phyloP scores from a whole-genome alignment of 2,329 filamentous ascomycete genomes.

The Coniella vitis region DNA sequence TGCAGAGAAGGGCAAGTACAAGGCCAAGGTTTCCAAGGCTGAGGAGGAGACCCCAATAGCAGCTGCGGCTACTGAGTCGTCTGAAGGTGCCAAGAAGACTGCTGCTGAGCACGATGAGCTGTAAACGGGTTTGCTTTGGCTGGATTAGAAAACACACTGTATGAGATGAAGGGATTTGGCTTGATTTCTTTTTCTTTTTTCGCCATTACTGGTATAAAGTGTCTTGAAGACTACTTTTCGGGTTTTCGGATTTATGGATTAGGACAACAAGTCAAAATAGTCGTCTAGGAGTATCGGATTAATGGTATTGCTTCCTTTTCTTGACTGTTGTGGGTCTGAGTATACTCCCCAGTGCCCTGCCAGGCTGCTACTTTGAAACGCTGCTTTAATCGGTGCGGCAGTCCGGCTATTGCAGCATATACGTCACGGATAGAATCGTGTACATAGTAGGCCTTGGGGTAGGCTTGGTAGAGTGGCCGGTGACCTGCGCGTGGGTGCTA shows the following conservation, averaged over 20 bases:
- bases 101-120: slow-evolving; percentile 63
- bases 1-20: slow-evolving; percentile 89
- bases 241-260: slow-evolving; percentile 8
- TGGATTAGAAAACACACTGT: slow-evolving; percentile 1
- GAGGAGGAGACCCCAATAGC: slow-evolving; percentile 44
- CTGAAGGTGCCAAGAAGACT: slow-evolving; percentile 38
- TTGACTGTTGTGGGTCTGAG: too few species aligned
- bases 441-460: too few species aligned
- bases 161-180: slow-evolving; percentile 4
- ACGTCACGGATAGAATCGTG: too few species aligned
- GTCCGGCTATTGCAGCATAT: too few species aligned
- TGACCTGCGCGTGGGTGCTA: too few species aligned
- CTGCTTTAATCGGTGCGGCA: too few species aligned
- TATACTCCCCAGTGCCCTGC: too few species aligned
- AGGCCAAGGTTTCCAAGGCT: slow-evolving; percentile 59
- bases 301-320: slow-evolving; percentile 5
- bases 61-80: slow-evolving; percentile 44
- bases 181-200: slow-evolving; percentile 6
- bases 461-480: too few species aligned
- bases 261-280: slow-evolving; percentile 13
- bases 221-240: slow-evolving; percentile 9
- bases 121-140: slow-evolving; percentile 41
- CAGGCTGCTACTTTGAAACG: too few species aligned
- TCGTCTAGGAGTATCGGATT: slow-evolving; percentile 8
- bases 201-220: neutral